These are phyloP conservation scores for Backusella sp. DNA, from an alignment of 192 early-diverging fungal genomes.

Conservation along the genomic window DNA sequence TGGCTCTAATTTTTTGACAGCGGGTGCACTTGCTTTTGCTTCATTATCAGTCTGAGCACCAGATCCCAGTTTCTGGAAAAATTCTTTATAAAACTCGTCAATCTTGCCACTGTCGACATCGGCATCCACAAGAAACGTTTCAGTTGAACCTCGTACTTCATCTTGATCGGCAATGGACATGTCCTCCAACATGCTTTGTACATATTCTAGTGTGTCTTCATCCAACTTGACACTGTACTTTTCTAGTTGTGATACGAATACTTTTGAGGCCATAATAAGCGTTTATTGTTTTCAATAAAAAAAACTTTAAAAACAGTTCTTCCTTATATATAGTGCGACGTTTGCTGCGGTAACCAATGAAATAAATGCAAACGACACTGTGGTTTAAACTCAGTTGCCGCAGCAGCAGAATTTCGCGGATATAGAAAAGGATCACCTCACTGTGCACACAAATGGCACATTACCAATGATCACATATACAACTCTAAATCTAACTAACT, in stretches of 20 bases:
- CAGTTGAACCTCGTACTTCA: slow-evolving; percentile 49
- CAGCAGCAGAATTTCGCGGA: not conserved
- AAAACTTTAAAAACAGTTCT: not conserved
- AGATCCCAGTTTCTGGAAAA: slow-evolving; percentile 6
- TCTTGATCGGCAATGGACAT: slow-evolving; percentile 13
- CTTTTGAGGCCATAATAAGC: slow-evolving; percentile 6
- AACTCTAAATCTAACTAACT: not conserved
- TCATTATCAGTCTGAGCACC: slow-evolving; percentile 9
- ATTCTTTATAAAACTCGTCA: slow-evolving; percentile 32
- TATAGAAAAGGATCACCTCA: not conserved
- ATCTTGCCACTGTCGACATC: slow-evolving; percentile 46
- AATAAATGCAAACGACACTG: not conserved
- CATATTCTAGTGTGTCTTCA: slow-evolving; percentile 50
- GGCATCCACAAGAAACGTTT: slow-evolving; percentile 53
- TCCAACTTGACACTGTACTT: slow-evolving; percentile 37
- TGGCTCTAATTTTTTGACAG: slow-evolving; percentile 1
- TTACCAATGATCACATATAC: not conserved
- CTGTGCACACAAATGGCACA: not conserved
- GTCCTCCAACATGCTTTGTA: slow-evolving; percentile 42
- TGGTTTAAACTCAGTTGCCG: not conserved
- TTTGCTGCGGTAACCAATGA: not conserved
- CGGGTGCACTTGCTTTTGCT: not conserved
- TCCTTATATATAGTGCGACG: not conserved
- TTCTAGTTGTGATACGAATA: slow-evolving; percentile 19
- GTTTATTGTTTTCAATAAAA: not conserved